A percentile compares a stretch with the other conserved stretches of the same genome.
These are phyloP conservation scores for Vitis amurensis DNA, from an alignment of 164 flowering plant species.

Conservation along the genomic window DNA sequence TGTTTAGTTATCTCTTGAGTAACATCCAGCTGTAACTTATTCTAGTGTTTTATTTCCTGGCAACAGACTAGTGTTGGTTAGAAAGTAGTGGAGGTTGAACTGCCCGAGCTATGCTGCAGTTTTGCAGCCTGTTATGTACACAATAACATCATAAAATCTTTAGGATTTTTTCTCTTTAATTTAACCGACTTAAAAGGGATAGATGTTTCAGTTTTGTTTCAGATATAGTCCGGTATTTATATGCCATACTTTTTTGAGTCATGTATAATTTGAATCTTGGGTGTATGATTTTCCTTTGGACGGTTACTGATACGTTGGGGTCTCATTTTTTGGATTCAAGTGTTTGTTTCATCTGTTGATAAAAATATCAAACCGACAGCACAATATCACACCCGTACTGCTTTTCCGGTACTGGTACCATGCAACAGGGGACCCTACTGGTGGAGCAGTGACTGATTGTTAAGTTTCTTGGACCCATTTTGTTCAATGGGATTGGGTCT, in stretches of 20 bases:
- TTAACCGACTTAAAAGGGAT: slow-evolving; percentile 3
- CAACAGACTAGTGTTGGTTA: background rate
- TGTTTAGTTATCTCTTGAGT: background rate
- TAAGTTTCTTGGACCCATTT: too few relatives aligned
- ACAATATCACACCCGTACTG: background rate
- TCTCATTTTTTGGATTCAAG: background rate
- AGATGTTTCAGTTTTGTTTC: too few relatives aligned
- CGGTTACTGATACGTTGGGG: background rate
- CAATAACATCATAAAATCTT: slow-evolving; percentile 9
- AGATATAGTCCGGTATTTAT: background rate
- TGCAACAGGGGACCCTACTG: too few relatives aligned
- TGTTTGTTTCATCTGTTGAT: background rate
- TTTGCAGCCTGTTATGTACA: slow-evolving; percentile 16
- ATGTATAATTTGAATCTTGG: too few relatives aligned
- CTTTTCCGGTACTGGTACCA: background rate
- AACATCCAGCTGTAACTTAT: slow-evolving; percentile 16
- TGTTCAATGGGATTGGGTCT: too few relatives aligned
- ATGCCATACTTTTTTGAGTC: too few relatives aligned
- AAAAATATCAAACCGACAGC: background rate
- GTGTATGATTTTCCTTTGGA: background rate
- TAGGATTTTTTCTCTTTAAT: slow-evolving; percentile 6
- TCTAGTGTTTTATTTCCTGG: slow-evolving; percentile 7
- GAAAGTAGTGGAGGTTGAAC: slow-evolving; percentile 1
- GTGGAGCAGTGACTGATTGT: too few relatives aligned
- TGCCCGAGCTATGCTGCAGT: slow-evolving; percentile 2